A percentile compares a stretch with the other conserved stretches of the same genome.
Conservation (phyloP, 2,329 filamentous ascomycete genomes). For the Diaporthe batatas region DNA sequence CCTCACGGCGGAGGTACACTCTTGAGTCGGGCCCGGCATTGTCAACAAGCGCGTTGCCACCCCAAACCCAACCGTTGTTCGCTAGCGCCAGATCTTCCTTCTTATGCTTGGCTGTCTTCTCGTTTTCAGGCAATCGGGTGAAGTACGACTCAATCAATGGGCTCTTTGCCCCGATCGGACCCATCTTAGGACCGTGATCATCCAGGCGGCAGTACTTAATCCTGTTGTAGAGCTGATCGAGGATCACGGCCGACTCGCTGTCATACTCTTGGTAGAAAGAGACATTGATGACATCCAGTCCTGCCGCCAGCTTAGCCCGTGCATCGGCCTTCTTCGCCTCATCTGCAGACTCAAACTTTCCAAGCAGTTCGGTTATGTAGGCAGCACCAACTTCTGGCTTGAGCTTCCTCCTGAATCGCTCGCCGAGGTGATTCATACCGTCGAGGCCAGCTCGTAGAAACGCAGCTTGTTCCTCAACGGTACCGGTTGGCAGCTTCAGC, state of each 20-base stretch:
- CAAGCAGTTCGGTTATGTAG: constrained; percentile 76
- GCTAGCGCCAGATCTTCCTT: constrained; percentile 83
- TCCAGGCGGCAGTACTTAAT: constrained; percentile 97
- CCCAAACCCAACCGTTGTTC: constrained; percentile 99
- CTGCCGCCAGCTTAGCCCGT: constrained; percentile 67
- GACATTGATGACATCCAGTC: constrained; percentile 88
- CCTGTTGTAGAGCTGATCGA: constrained; percentile 93
- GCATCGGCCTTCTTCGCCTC: constrained; percentile 57
- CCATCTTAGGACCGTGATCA: constrained; percentile 87
- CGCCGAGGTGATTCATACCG: constrained; percentile 81
- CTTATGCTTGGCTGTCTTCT: constrained; percentile 81
- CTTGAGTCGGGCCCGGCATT: constrained; percentile 91
- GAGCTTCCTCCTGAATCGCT: constrained; percentile 80
- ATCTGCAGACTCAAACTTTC: constrained; percentile 70
- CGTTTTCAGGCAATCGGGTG: constrained; percentile 85
- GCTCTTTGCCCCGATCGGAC: constrained; percentile 80
- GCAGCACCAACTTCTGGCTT: constrained; percentile 79
- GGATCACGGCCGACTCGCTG: constrained; percentile 81
- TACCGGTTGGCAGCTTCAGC: constrained; percentile 63
- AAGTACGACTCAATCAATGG: constrained; percentile 96
- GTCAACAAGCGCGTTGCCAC: constrained; percentile 92
- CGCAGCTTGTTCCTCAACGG: constrained; percentile 64
- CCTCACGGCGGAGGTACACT: constrained; percentile 94
- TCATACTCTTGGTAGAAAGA: constrained; percentile 95
- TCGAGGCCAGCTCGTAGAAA: constrained; percentile 78